Evolutionary conservation across 176 grass and related monocot genomes (phyloP).

Genomic region (Pharus latifolius): DNA sequence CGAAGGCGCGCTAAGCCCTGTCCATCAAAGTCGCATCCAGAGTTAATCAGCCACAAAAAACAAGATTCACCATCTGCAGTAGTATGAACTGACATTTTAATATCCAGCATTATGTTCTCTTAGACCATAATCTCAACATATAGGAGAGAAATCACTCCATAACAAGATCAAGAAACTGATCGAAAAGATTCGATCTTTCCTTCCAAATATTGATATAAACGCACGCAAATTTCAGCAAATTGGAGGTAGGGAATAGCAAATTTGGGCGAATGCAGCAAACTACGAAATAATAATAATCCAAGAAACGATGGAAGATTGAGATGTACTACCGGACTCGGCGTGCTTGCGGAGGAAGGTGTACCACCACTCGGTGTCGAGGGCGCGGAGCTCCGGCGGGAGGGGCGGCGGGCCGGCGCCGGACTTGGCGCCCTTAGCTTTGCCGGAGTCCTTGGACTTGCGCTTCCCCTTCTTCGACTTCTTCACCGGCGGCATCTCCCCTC

Average conservation of each 20-base stretch:
- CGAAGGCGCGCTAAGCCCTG: constrained; percentile 44
- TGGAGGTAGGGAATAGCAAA: neutral
- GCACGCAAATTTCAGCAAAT: neutral
- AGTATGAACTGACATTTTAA: neutral
- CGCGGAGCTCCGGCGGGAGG: constrained; percentile 46
- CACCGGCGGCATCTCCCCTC: constrained; percentile 28
- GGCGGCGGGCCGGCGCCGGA: constrained; percentile 5
- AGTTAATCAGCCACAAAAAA: neutral
- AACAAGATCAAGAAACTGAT: neutral
- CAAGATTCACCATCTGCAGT: neutral
- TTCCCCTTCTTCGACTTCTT: constrained; percentile 82
- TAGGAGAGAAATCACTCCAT: no score
- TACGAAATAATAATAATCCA: neutral
- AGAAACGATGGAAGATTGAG: neutral
- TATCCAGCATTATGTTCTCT: neutral
- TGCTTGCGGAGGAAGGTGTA: constrained; percentile 70
- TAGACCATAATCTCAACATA: no score
- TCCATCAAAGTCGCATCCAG: constrained; percentile 18
- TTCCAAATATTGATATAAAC: constrained; percentile 4
- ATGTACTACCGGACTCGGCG: constrained; percentile 24
- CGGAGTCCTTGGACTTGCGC: constrained; percentile 53
- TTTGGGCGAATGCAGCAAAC: constrained; percentile 10
- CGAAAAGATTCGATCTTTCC: neutral
- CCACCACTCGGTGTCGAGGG: constrained; percentile 90
- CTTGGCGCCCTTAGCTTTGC: constrained; percentile 36